Conservation (phyloP, 805 yeast genomes). For the Starmerella bombi region DNA sequence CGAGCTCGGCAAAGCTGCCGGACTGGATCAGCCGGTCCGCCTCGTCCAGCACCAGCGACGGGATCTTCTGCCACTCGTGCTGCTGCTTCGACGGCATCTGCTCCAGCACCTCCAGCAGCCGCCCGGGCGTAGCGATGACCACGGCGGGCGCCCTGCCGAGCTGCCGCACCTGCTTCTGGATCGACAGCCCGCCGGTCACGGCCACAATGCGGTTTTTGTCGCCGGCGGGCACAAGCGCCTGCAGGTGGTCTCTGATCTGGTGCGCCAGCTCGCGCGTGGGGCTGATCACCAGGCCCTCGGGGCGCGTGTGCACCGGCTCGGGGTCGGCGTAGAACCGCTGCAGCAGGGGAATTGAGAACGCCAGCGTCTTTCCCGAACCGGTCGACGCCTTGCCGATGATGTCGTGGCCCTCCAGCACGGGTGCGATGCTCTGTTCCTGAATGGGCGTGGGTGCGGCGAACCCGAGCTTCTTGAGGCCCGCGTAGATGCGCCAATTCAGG, state of each 20-base stretch:
- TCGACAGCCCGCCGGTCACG: conserved; percentile 88
- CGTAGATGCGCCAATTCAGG: conserved; percentile 36
- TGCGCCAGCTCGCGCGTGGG: conserved; percentile 96
- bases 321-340: conserved; percentile 38
- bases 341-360: conserved; percentile 84
- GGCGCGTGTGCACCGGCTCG: conserved; percentile 4
- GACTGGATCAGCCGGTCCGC: conserved; percentile 92
- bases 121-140: conserved; percentile 90
- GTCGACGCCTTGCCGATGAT: conserved; percentile 93
- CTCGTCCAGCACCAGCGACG: conserved; percentile 68
- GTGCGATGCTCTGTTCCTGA: conserved; percentile 63
- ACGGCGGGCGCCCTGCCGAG: conserved; percentile 57
- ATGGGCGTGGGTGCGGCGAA: conserved; percentile 72
- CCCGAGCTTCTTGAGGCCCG: conserved; percentile 45
- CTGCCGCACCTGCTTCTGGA: conserved; percentile 81
- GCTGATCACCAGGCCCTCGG: conserved; percentile 60
- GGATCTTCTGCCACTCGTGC: conserved; percentile 33
- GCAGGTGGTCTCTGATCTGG: conserved; percentile 75
- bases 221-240: conserved; percentile 24
- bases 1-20: conserved; percentile 91
- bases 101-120: conserved; percentile 61
- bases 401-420: conserved; percentile 59
- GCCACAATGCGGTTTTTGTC: conserved; percentile 39
- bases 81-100: conserved; percentile 30
- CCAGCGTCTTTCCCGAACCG: conserved; percentile 94